Evolutionary conservation across 768 basidiomycete genomes (phyloP).

Genomic region (Dioszegia aurantiaca): DNA sequence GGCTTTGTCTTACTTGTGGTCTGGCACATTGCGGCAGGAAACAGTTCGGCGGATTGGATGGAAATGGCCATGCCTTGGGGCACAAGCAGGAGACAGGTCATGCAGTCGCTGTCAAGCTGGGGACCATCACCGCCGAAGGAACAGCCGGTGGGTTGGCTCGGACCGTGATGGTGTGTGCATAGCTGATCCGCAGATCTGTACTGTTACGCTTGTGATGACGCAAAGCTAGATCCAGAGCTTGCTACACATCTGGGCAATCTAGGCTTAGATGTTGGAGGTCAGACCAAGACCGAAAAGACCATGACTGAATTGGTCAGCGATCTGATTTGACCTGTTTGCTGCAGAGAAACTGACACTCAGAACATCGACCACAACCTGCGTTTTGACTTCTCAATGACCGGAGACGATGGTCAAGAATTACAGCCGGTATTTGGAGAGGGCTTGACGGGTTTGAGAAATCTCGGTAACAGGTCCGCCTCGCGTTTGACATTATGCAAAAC

Average conservation of each 20-base stretch:
- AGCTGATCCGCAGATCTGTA: slow-evolving; percentile 66
- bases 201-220: slow-evolving; percentile 87
- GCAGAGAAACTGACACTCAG: slow-evolving; percentile 51
- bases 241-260: slow-evolving; percentile 71
- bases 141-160: slow-evolving; percentile 64
- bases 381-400: slow-evolving; percentile 88
- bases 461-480: slow-evolving; percentile 86
- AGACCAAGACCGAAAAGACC: slow-evolving; percentile 89
- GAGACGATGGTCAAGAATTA: slow-evolving; percentile 79
- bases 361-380: slow-evolving; percentile 96
- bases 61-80: slow-evolving; percentile 82
- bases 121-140: slow-evolving; percentile 94
- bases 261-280: slow-evolving; percentile 77
- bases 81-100: slow-evolving; percentile 75
- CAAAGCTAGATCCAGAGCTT: slow-evolving; percentile 72
- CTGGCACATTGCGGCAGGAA: slow-evolving; percentile 81
- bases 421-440: slow-evolving; percentile 85
- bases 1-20: slow-evolving; percentile 92
- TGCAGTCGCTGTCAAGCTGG: slow-evolving; percentile 82
- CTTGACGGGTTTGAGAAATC: slow-evolving; percentile 81
- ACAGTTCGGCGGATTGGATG: slow-evolving; percentile 74
- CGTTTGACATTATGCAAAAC: too few species aligned
- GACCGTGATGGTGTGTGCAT: background rate
- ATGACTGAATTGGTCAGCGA: slow-evolving; percentile 95
- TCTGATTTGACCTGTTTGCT: too few species aligned